These are phyloP conservation scores for Kwoniella heveanensis DNA, from an alignment of 768 basidiomycete genomes.

Conservation along the genomic window DNA sequence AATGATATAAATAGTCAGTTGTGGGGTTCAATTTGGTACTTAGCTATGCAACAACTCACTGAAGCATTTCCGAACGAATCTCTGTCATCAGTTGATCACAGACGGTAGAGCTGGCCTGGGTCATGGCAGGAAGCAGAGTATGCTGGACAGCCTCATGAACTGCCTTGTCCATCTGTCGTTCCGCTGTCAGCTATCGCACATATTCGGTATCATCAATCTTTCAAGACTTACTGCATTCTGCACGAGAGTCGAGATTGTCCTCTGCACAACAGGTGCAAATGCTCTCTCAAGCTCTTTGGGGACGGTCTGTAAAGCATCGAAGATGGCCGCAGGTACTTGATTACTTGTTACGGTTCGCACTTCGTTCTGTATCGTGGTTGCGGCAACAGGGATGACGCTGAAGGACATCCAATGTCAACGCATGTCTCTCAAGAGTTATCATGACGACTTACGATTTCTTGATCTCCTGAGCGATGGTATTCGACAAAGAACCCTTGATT, in stretches of 20 bases:
- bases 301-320: conserved; percentile 25
- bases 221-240: conserved; percentile 26
- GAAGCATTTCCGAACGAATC: conserved; percentile 47
- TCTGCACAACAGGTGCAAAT: conserved; percentile 32
- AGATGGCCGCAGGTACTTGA: conserved; percentile 29
- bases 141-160: conserved; percentile 34
- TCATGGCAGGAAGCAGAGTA: conserved; percentile 38
- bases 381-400: conserved; percentile 34
- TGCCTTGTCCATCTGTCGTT: conserved; percentile 27
- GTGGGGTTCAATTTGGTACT: background rate
- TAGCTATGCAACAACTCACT: conserved; percentile 30
- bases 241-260: conserved; percentile 20
- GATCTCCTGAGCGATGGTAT: conserved; percentile 26
- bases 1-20: conserved; percentile 5
- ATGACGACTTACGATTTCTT: conserved; percentile 39
- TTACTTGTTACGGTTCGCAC: conserved; percentile 22
- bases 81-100: conserved; percentile 40
- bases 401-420: background rate
- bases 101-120: conserved; percentile 14
- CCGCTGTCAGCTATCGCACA: background rate
- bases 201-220: background rate
- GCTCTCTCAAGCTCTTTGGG: conserved; percentile 35
- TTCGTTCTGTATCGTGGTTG: conserved; percentile 27
- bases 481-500: conserved; percentile 29
- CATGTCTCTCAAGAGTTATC: no score